Evolutionary conservation across 2,329 filamentous ascomycete genomes (phyloP).

Genomic region (Neonectria neomacrospora): DNA sequence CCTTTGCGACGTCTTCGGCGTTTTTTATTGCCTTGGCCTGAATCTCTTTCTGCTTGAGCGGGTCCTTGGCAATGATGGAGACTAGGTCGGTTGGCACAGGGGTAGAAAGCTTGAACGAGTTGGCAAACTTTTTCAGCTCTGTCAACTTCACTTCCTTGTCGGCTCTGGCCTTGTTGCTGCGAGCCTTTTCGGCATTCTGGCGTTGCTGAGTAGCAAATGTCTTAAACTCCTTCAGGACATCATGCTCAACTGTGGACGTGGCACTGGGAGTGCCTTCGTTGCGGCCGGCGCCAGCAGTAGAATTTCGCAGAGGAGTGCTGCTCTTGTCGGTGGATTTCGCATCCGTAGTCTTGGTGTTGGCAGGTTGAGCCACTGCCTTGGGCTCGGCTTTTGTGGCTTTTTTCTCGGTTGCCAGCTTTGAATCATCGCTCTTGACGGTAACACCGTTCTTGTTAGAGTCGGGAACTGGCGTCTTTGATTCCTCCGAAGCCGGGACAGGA

Average conservation of each 20-base stretch:
- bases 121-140: slow-evolving; percentile 94
- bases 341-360: slow-evolving; percentile 48
- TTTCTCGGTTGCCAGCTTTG: slow-evolving; percentile 43
- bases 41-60: slow-evolving; percentile 92
- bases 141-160: slow-evolving; percentile 95
- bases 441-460: slow-evolving; percentile 47
- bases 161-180: slow-evolving; percentile 68
- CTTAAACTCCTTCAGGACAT: slow-evolving; percentile 72
- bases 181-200: slow-evolving; percentile 65
- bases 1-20: slow-evolving; percentile 70
- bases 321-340: slow-evolving; percentile 45
- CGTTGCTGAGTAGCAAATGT: slow-evolving; percentile 69
- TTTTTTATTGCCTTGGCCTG: slow-evolving; percentile 87
- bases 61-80: slow-evolving; percentile 95
- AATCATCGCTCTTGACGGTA: slow-evolving; percentile 41
- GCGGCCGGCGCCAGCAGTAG: slow-evolving; percentile 54
- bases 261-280: slow-evolving; percentile 61
- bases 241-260: slow-evolving; percentile 69
- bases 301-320: slow-evolving; percentile 43
- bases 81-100: slow-evolving; percentile 93
- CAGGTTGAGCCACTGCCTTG: slow-evolving; percentile 48
- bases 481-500: slow-evolving; percentile 35
- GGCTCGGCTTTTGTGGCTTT: slow-evolving; percentile 44
- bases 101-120: slow-evolving; percentile 92
- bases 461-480: slow-evolving; percentile 39